Evolutionary conservation across 345 rosid genomes (phyloP), one percentile per base, ranked within the genome.

Genomic region (Anastatica hierochuntica): DNA sequence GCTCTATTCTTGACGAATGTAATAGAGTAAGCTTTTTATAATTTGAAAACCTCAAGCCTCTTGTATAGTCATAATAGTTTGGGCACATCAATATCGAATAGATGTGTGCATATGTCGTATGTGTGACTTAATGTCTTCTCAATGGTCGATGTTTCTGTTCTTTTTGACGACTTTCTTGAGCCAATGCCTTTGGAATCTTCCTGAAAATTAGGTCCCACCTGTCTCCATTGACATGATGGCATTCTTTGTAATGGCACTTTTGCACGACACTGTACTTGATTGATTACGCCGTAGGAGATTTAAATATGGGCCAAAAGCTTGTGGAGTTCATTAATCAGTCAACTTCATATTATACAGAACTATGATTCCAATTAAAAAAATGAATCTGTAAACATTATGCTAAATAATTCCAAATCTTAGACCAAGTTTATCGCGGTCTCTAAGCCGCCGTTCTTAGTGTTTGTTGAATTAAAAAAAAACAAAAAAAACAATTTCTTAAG

Each of bases 131-230:
- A 39, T 26, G 17, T 26, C 38, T 53, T 40, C 5, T 40, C 37
- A 27, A 39, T 53, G 24, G 59, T 40, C 59, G 37, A 40, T 53
- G 36, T 39, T 53, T 53, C 13, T 54, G 48, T 55, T 55, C 19
- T 10, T 2, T 56, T 13, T n/a, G 27, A 30, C 2, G 49, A 42
- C 60, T 56, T 56, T 56, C 20, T 43, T 7, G 14, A 16, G 23
- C 10, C 12, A 39, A 2, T 26, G 16, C 16, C 1, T 26, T 53
- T 53, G 58, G 46, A 40, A 12, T 53, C 58, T 39, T 53, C 16
- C 16, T 5, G 1, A 29, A 16, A 41, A 13, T 2, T 0, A 3
- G 49, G 60, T 43, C 60, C 40, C 3, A 43, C 30, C 43, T 26
- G 14, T 56, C 11, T 56, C 20, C 19, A 31, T 30, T n/a, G n/a